Evolutionary conservation across 2,329 filamentous ascomycete genomes (phyloP), one percentile per base, ranked within the genome.

Genomic region (Penicillium paneum): DNA sequence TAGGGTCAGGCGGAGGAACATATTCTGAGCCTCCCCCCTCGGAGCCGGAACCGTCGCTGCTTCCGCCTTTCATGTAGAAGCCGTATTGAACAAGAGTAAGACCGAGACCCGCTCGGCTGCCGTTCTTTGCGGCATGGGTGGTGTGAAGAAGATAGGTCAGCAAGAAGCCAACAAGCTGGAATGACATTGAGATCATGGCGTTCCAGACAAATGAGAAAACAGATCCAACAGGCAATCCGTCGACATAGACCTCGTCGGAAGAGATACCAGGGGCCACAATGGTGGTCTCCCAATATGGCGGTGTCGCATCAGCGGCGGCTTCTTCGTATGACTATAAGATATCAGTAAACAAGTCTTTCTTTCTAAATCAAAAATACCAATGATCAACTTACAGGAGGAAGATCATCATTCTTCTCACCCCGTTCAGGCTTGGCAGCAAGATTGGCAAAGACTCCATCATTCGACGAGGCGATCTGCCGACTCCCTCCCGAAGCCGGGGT

Each of bases 211-310:
- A 90, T 71, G 80, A 89, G 75, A 93, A 93, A 79, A 93, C 81
- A 62, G 91, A 92, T 79, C 79, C 86, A 77, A 91, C 94, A 3
- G 95, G 91, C 69, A 99, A 87, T 65, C 94, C 94, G 71, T 99
- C 94, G 54, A 99, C 89, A 68, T 94, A 99, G 44, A 99, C 93
- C 73, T 99, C 94, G 69, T 97, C 92, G 36, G 87, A 85, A n/a
- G 89, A 89, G 61, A 94, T 85, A 52, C 93, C 94, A 0, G 94
- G 94, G 0, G 92, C 93, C 48, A 99, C 83, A 61, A 99, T 97
- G 0, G 94, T 97, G 6, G 94, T 99, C 78, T 99, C 94, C 94
- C 94, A 99, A 75, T 99, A 99, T 0, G 94, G 94, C 1, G 94
- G 94, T 44, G 94, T 94, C 24, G 91, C 89, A 73, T 99, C 94